Evolutionary conservation across 352 stramenopile species (phyloP).

Genomic region (Thalassiosira delicatula): DNA sequence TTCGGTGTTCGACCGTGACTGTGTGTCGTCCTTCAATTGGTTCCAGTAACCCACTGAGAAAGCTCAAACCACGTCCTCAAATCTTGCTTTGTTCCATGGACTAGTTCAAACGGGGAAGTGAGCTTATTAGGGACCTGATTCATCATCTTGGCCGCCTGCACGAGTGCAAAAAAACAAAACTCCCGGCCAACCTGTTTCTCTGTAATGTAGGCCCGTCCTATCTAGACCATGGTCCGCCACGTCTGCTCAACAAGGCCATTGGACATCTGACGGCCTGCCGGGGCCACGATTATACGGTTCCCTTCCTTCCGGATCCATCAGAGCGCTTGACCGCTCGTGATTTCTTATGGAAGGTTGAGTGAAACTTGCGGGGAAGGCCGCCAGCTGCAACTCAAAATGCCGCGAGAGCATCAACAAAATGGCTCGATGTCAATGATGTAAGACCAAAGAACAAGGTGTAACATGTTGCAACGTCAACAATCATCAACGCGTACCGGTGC

Average conservation of each 20-base stretch:
- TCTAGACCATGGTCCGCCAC: neutral
- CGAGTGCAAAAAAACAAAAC: neutral
- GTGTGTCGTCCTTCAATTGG: neutral
- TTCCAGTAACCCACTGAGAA: conserved; percentile 14
- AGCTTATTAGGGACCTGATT: conserved; percentile 10
- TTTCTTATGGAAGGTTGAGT: neutral
- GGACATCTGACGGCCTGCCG: neutral
- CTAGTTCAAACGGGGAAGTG: conserved; percentile 8
- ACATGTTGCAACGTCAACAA: neutral
- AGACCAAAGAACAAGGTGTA: neutral
- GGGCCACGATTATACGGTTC: neutral
- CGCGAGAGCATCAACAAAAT: too few species aligned
- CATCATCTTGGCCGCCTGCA: neutral
- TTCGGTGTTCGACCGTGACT: neutral
- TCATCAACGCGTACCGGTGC: neutral
- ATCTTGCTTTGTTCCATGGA: neutral
- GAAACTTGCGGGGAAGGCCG: neutral
- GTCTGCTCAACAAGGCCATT: neutral
- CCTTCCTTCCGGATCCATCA: neutral
- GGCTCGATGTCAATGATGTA: neutral
- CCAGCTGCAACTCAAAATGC: neutral
- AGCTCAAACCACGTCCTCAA: neutral
- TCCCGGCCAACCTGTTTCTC: conserved; percentile 16
- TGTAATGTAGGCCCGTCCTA: neutral
- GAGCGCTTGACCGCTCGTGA: neutral